Conservation (phyloP, 164 flowering plant species). For the Saururus chinensis region DNA sequence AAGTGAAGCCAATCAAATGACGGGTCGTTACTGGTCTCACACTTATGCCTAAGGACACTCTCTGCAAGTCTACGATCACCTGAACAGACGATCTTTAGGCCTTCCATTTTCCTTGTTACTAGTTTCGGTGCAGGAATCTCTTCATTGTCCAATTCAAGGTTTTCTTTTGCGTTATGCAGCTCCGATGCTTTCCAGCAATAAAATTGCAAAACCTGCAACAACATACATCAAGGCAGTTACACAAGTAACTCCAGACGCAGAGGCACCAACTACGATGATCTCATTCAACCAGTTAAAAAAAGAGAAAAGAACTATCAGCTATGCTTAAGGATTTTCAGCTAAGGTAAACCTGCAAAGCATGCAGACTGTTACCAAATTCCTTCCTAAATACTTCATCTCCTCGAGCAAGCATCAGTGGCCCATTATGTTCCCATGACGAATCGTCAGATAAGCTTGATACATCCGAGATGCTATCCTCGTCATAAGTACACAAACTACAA, state of each 20-base stretch:
- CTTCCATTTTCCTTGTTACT: constrained; percentile 15
- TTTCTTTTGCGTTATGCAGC: constrained; percentile 7
- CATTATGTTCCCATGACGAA: constrained; percentile 27
- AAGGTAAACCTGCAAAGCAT: constrained; percentile 74
- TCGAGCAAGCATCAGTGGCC: constrained; percentile 39
- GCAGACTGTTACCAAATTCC: constrained; percentile 64
- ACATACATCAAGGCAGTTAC: neutral
- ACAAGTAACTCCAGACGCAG: neutral
- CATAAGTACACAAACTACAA: constrained; percentile 28
- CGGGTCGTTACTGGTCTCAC: neutral
- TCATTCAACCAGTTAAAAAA: neutral
- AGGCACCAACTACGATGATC: neutral
- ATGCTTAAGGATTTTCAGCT: neutral
- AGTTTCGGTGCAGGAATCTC: constrained; percentile 15
- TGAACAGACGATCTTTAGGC: constrained; percentile 15
- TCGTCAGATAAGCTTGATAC: constrained; percentile 18
- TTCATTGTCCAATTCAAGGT: constrained; percentile 1
- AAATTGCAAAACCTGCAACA: constrained; percentile 62
- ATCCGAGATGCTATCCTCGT: constrained; percentile 6
- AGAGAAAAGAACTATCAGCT: neutral
- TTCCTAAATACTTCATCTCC: constrained; percentile 34
- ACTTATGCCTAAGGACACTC: constrained; percentile 13
- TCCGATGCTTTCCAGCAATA: constrained; percentile 47
- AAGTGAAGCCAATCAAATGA: constrained; percentile 31
- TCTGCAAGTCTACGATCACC: constrained; percentile 31